These are phyloP conservation scores for Corynespora cassiicola DNA, from an alignment of 2,329 filamentous ascomycete species.

Conservation along the genomic window DNA sequence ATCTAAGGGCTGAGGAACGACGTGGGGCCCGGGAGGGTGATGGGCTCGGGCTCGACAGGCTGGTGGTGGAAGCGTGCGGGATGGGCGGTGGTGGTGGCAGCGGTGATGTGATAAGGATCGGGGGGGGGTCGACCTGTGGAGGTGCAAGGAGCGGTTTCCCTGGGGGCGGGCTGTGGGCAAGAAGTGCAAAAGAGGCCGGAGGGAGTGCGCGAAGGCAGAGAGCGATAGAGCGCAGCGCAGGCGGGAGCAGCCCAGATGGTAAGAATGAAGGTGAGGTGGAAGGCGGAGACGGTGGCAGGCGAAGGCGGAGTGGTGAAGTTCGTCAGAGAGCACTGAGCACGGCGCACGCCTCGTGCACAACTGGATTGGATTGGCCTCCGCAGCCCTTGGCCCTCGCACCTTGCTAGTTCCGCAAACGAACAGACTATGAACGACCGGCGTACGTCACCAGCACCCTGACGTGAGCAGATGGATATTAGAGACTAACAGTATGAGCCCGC, in stretches of 20 bases:
- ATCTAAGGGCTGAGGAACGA: conserved; percentile 38
- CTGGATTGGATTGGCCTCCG: no score
- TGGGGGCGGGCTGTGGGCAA: conserved; percentile 32
- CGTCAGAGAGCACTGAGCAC: conserved; percentile 20
- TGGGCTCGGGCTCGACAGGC: conserved; percentile 9
- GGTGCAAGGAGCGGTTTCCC: conserved; percentile 48
- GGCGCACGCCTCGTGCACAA: no score
- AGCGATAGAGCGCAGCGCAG: conserved; percentile 39
- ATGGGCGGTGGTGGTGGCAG: conserved; percentile 18
- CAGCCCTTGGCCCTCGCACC: no score
- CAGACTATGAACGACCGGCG: no score
- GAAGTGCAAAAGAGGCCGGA: conserved; percentile 38
- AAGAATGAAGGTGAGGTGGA: conserved; percentile 15
- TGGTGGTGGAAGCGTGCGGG: conserved; percentile 5
- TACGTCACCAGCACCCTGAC: no score
- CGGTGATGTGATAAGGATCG: conserved; percentile 43
- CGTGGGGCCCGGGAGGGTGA: conserved; percentile 17
- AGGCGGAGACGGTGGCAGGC: conserved; percentile 17
- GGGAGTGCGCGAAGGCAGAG: conserved; percentile 46
- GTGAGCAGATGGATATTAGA: no score
- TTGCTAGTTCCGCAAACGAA: no score
- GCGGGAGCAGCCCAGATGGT: conserved; percentile 24
- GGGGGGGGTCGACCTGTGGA: conserved; percentile 33
- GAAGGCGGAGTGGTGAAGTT: conserved; percentile 19
- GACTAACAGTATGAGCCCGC: no score